Percentiles rank a stretch among this genome's conserved stretches.
Evolutionary conservation across 257 asterid species (phyloP).

Genomic region (Salvia splendens): DNA sequence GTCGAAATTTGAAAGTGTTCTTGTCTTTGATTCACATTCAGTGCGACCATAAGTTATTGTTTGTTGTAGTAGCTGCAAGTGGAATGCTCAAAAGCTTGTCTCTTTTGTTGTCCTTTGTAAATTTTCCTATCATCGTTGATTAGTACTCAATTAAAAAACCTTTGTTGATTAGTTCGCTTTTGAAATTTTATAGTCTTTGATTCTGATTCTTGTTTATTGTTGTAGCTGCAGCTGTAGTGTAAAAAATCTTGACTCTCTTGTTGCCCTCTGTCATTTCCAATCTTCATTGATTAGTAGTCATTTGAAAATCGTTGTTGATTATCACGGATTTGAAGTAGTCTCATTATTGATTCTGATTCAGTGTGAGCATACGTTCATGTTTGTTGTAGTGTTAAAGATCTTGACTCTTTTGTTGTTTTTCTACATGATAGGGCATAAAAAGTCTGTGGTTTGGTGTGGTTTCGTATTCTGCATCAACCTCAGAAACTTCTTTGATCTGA

Average conservation of each 20-base stretch:
- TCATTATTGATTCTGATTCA: neutral
- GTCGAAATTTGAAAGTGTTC: neutral
- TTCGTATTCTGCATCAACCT: constrained; percentile 34
- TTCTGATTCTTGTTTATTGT: no score
- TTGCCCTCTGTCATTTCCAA: no score
- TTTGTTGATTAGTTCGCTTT: no score
- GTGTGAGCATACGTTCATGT: constrained; percentile 3
- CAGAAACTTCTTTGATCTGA: constrained; percentile 39
- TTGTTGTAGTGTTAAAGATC: neutral
- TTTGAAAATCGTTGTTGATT: neutral
- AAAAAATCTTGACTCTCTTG: no score
- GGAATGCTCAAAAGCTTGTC: neutral
- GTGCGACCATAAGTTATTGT: constrained; percentile 5
- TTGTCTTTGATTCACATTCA: no score
- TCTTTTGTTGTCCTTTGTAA: neutral
- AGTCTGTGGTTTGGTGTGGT: constrained; percentile 33
- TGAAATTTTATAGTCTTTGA: no score
- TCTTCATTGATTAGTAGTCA: no score
- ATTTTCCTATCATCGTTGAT: no score
- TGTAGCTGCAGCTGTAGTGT: no score
- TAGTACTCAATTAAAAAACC: no score
- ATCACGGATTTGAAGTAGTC: neutral
- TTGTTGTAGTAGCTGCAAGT: neutral
- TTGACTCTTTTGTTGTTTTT: constrained; percentile 20
- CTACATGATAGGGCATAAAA: constrained; percentile 4